Evolutionary conservation across 225 moss, liverwort and hornwort species (phyloP).

Genomic region (Straminergon stramineum): DNA sequence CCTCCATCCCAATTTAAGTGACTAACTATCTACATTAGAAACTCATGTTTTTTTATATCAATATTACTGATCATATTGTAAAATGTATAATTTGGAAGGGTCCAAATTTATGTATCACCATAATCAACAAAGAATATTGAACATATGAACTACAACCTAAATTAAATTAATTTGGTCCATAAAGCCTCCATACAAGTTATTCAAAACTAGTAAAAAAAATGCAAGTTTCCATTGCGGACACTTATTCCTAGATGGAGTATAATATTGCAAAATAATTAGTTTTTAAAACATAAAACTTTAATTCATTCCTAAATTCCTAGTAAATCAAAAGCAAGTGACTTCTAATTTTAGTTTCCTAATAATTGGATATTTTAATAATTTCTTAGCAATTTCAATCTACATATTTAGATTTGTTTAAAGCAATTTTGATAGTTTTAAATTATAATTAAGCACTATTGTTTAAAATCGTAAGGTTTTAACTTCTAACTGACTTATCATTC

Average conservation of each 20-base stretch:
- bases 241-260: not conserved
- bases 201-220: not conserved
- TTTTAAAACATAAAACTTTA: not conserved
- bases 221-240: fast-evolving
- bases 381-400: not conserved
- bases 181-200: not conserved
- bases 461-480: not conserved
- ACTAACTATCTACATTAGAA: not conserved
- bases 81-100: not conserved
- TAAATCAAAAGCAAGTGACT: not conserved
- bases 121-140: not conserved
- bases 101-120: not conserved
- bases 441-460: not conserved
- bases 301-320: too few species aligned
- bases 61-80: not conserved
- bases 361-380: not conserved
- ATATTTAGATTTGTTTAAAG: not conserved
- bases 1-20: not conserved
- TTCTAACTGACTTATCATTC: not conserved
- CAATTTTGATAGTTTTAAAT: not conserved
- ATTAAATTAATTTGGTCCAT: not conserved
- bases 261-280: not conserved
- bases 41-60: not conserved
- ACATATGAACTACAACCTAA: not conserved
- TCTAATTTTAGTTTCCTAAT: not conserved